Conservation (phyloP, 2,329 filamentous ascomycete genomes). For the Pseudocercospora vitis region DNA sequence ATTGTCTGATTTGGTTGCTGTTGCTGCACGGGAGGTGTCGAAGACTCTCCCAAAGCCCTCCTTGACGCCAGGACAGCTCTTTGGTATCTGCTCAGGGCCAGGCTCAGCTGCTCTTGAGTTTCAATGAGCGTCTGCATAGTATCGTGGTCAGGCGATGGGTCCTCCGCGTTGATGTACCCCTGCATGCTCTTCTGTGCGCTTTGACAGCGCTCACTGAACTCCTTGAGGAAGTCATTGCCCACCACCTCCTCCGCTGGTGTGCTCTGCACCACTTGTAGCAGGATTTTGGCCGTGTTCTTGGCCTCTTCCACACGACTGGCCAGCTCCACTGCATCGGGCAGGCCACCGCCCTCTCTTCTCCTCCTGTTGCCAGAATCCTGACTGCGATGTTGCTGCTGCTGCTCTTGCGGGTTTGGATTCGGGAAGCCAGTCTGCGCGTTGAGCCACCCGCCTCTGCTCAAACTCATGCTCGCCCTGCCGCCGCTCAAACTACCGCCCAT, state of each 20-base stretch:
- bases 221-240: slow-evolving; percentile 82
- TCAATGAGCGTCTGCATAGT: slow-evolving; percentile 93
- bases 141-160: slow-evolving; percentile 83
- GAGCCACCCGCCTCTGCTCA: no score
- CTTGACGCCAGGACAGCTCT: slow-evolving; percentile 67
- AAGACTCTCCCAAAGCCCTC: slow-evolving; percentile 41
- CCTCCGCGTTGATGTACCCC: slow-evolving; percentile 75
- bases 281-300: slow-evolving; percentile 81
- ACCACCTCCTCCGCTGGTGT: slow-evolving; percentile 75
- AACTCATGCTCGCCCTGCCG: slow-evolving; percentile 7
- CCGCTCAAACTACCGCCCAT: slow-evolving; percentile 25
- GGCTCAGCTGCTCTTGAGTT: slow-evolving; percentile 85
- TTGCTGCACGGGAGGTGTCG: slow-evolving; percentile 24
- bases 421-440: slow-evolving; percentile 8
- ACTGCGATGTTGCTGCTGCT: background rate
- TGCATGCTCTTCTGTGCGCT: slow-evolving; percentile 80
- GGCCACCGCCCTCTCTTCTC: slow-evolving; percentile 17
- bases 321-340: slow-evolving; percentile 73
- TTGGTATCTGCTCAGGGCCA: slow-evolving; percentile 80
- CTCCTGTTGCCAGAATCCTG: slow-evolving; percentile 8
- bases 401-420: slow-evolving; percentile 1
- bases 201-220: slow-evolving; percentile 85
- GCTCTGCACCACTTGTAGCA: slow-evolving; percentile 88
- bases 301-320: slow-evolving; percentile 85
- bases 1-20: slow-evolving; percentile 9